phyloP scores from a whole-genome alignment of 2,329 filamentous ascomycete genomes.

The Beauveria brongniartii region DNA sequence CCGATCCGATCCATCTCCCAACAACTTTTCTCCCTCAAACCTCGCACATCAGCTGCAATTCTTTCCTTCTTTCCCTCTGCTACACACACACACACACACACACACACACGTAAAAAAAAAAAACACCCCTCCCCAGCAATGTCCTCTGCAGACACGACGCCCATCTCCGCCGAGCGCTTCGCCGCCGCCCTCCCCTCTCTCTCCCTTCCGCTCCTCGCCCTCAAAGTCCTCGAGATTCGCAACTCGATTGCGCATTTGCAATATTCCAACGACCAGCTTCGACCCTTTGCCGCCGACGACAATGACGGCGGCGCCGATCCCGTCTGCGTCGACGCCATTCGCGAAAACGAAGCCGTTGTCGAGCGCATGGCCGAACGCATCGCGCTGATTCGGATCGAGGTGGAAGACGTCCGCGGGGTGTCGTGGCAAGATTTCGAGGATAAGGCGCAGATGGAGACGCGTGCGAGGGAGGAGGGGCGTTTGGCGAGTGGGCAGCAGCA shows the following conservation, averaged over 20 bases:
- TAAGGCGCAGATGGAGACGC: constrained; percentile 26
- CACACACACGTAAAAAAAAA: not conserved
- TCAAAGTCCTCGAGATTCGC: constrained; percentile 67
- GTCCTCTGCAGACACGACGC: constrained; percentile 50
- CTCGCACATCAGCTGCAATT: not conserved
- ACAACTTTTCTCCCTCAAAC: not conserved
- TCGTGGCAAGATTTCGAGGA: constrained; percentile 50
- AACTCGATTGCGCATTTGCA: constrained; percentile 68
- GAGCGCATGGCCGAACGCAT: constrained; percentile 59
- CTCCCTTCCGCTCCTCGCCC: constrained; percentile 56
- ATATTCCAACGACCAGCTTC: constrained; percentile 65
- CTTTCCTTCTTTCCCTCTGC: not conserved
- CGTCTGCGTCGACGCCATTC: constrained; percentile 63
- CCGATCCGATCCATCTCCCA: not conserved
- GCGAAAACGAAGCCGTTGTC: constrained; percentile 64
- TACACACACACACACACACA: not conserved
- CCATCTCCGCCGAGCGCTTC: constrained; percentile 57
- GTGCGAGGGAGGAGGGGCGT: not conserved
- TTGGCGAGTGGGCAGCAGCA: not conserved
- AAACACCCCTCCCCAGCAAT: constrained; percentile 30
- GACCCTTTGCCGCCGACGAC: constrained; percentile 53
- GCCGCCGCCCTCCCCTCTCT: constrained; percentile 60
- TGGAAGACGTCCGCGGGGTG: constrained; percentile 45
- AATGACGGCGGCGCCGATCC: constrained; percentile 18
- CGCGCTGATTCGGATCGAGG: constrained; percentile 54